These are phyloP conservation scores for Pseudodiploospora longispora DNA, from an alignment of 2,329 filamentous ascomycete genomes.

Conservation along the genomic window DNA sequence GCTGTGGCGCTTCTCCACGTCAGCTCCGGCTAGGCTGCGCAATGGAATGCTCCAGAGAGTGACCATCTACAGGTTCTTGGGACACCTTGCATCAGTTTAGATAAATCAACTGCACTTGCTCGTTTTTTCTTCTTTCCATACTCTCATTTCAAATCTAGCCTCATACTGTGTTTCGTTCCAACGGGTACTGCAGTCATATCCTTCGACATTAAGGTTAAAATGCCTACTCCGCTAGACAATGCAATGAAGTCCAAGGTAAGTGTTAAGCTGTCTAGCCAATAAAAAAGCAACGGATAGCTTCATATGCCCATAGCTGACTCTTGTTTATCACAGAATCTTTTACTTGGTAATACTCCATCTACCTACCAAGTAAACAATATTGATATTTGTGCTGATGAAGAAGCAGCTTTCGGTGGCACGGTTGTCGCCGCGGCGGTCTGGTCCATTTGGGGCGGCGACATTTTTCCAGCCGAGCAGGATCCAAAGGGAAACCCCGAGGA, in stretches of 20 bases:
- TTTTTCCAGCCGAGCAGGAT: constrained; percentile 69
- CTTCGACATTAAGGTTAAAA: constrained; percentile 25
- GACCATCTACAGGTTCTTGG: no score
- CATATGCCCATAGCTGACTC: not conserved
- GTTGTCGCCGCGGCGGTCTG: constrained; percentile 75
- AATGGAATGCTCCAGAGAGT: not conserved
- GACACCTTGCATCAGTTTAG: no score
- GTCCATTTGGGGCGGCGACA: constrained; percentile 76
- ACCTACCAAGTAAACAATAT: no score
- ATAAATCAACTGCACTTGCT: no score
- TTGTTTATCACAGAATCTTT: constrained; percentile 48
- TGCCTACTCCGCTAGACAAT: constrained; percentile 63
- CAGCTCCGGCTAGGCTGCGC: not conserved
- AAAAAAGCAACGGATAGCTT: not conserved
- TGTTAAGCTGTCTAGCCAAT: constrained; percentile 2
- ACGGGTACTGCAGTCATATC: no score
- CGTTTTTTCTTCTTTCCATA: no score
- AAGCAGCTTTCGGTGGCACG: constrained; percentile 66
- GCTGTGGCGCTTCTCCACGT: not conserved
- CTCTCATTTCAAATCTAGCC: no score
- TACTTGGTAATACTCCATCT: constrained; percentile 49
- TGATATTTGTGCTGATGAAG: not conserved
- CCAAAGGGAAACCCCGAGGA: constrained; percentile 62
- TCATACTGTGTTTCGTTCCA: no score
- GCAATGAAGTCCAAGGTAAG: constrained; percentile 62